These are phyloP conservation scores for Chalciporus chontae DNA, from an alignment of 768 basidiomycete species.

Conservation along the genomic window DNA sequence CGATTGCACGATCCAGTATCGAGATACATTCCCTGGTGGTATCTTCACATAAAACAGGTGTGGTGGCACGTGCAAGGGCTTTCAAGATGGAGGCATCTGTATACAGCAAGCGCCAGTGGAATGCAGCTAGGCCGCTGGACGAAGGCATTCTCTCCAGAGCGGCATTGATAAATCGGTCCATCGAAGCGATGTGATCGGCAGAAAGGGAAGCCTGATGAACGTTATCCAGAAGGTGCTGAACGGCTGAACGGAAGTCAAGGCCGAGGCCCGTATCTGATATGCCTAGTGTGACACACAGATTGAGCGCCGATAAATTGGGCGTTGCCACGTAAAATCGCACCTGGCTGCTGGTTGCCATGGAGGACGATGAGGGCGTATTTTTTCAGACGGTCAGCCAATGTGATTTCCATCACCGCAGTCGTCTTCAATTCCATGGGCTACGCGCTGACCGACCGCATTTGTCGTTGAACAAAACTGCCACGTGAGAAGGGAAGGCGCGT, in stretches of 20 bases:
- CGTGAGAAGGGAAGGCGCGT: constrained; percentile 11
- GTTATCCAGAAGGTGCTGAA: constrained; percentile 7
- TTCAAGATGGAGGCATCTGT: constrained; percentile 70
- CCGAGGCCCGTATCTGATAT: not conserved
- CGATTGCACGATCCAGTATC: constrained; percentile 73
- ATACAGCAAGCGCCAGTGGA: constrained; percentile 66
- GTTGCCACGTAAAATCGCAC: not conserved
- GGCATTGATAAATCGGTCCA: constrained; percentile 40
- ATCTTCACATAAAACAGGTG: constrained; percentile 10
- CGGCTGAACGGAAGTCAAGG: constrained; percentile 8
- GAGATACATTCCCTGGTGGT: constrained; percentile 46
- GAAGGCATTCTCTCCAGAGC: constrained; percentile 52
- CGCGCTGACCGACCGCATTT: not conserved
- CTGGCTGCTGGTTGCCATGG: not conserved
- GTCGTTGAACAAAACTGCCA: not conserved
- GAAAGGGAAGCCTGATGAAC: not conserved
- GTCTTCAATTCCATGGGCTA: no score
- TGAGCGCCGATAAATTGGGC: not conserved
- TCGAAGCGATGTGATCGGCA: not conserved
- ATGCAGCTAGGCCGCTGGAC: constrained; percentile 29
- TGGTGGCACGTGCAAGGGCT: constrained; percentile 37
- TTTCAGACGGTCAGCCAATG: constrained; percentile 1
- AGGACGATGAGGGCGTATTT: constrained; percentile 17
- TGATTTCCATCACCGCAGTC: not conserved
- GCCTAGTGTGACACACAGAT: not conserved